Evolutionary conservation across 2,329 filamentous ascomycete species (phyloP).

Genomic region (Aurifilum marmelostoma): DNA sequence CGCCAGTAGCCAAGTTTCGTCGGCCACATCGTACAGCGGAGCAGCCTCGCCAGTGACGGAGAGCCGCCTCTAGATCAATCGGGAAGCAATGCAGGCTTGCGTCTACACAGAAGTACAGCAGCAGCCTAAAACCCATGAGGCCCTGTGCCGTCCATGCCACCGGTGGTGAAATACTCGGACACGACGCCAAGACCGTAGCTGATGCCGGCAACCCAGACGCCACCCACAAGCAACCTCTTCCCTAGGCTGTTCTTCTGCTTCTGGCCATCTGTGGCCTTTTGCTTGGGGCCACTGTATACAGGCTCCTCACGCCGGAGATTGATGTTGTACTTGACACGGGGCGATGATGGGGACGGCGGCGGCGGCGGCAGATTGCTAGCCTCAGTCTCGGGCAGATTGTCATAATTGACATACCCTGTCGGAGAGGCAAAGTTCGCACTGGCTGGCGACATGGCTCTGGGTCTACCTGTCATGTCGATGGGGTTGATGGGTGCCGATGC

Average conservation of each 20-base stretch:
- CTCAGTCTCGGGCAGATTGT: constrained; percentile 42
- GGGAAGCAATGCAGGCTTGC: neutral
- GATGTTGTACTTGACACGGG: constrained; percentile 46
- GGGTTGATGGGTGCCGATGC: constrained; percentile 52
- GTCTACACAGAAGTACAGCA: neutral
- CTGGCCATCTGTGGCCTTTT: constrained; percentile 27
- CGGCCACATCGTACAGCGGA: neutral
- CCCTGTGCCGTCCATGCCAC: constrained; percentile 48
- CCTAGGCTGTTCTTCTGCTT: constrained; percentile 43
- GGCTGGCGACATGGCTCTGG: constrained; percentile 41
- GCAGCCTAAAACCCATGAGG: constrained; percentile 32
- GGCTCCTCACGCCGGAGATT: constrained; percentile 51
- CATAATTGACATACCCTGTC: constrained; percentile 68
- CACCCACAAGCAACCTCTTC: constrained; percentile 56
- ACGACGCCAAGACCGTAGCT: constrained; percentile 63
- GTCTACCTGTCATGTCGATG: constrained; percentile 57
- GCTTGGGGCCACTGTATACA: constrained; percentile 47
- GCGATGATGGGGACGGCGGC: constrained; percentile 35
- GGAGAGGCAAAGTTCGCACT: constrained; percentile 66
- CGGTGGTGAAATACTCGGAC: constrained; percentile 59
- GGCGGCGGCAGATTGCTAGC: constrained; percentile 37
- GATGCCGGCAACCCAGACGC: constrained; percentile 56
- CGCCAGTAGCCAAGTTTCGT: neutral
- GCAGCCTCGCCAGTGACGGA: neutral
- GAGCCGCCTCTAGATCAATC: neutral